Conservation (phyloP, 176 grass and related monocot species). For the sorghum (Sorghum bicolor) region Sorghum_bicolor_NCBIv3 NC_012873.2:12164001-12164500, state of each 20-base stretch:
- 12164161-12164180: background rate
- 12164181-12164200: background rate
- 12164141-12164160: background rate
- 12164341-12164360: background rate
- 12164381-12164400: background rate
- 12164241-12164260: background rate
- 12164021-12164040: background rate
- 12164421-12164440: background rate
- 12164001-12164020: background rate
- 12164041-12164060: background rate
- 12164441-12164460: conserved; percentile 2
- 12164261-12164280: background rate
- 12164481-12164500: background rate
- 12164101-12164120: background rate
- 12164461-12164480: background rate
- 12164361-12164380: conserved; percentile 1
- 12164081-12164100: background rate
- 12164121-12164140: background rate
- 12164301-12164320: background rate
- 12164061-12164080: background rate
- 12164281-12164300: background rate
- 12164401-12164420: background rate
- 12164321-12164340: conserved; percentile 5
- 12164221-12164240: background rate
- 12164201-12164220: background rate